Base-by-base conservation (phyloP, 768 basidiomycete species). In the Termitomyces sp. region DNA sequence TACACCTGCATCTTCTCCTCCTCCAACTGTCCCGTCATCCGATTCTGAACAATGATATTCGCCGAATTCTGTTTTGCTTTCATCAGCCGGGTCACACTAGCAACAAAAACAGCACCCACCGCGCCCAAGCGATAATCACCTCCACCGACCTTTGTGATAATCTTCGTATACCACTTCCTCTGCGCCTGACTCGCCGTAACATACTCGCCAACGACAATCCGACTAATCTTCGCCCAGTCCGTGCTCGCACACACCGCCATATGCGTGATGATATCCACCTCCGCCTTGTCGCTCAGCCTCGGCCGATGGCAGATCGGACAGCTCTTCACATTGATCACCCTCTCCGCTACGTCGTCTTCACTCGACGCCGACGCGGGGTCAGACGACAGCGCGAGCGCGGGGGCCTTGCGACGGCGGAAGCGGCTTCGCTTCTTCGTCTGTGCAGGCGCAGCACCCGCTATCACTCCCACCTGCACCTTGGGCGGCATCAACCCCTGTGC, bases 1-100 rank as follows among this genome's bases (percentile, higher is more conserved):
- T 97, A 98, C 1, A 81, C 80, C 66, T 94, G 88, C 94, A 98
- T 99, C 77, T 98, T 98, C 75, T 98, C 96, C 73, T 99, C 96
- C 68, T 94, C 90, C 57, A 98, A 69, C 69, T 92, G 90, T 0
- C 96, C 96, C 0, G 92, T 94, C 70, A 84, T 72, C 14, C 96
- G 81, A 68, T 98, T 94, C 74, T 98, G 96, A 1, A 99, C 95
- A 58, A 98, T 93, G 63, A 99, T 97, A 68, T 99, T 99, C 26
- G 94, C 96, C 53, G 93, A 95, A 66, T 99, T 97, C 90, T 92
- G 66, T 8, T 54, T 2, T 2, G 20, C 14, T 10, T 46, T 9
- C 14, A 58, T 63, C 53, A 57, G 48, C 48, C 14, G 6, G 3
- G 7, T 13, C 46, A 30, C 56, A 33, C 2, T 18, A 16, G 7